Conservation (phyloP, 306 rosid species). For the Trichosanthes cucumerina region DNA sequence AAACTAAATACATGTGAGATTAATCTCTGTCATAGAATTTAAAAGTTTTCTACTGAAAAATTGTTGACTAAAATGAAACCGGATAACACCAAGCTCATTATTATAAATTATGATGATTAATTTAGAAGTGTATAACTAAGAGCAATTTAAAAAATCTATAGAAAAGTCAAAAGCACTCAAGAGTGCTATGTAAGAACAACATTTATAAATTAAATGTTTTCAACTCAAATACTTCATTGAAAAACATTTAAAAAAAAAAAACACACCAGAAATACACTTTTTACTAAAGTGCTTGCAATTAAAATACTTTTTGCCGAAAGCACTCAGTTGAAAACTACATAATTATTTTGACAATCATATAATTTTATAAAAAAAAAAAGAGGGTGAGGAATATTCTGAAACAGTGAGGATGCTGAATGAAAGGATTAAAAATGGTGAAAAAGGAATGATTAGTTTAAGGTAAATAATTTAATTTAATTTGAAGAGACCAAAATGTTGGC, state of each 20-base stretch:
- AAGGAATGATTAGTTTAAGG: background rate
- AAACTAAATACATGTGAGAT: no score
- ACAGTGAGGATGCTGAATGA: conserved; percentile 1
- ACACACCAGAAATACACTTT: background rate
- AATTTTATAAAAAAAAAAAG: background rate
- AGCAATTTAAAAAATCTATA: no score
- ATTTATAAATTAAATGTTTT: background rate
- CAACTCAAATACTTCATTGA: background rate
- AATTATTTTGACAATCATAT: background rate
- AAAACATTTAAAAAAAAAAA: background rate
- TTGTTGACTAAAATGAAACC: no score
- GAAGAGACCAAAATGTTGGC: background rate
- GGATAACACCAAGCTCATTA: background rate
- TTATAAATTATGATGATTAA: no score
- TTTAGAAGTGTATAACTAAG: no score
- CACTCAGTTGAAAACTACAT: background rate
- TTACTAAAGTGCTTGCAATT: background rate
- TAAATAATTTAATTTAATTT: background rate
- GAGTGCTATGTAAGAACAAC: background rate
- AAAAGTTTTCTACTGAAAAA: no score
- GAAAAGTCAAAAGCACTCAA: background rate
- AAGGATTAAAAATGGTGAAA: background rate
- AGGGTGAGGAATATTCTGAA: background rate
- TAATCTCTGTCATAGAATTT: no score
- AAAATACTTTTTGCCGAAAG: background rate